Base-by-base conservation (phyloP, 768 basidiomycete genomes). In the Trametes maxima region DNA sequence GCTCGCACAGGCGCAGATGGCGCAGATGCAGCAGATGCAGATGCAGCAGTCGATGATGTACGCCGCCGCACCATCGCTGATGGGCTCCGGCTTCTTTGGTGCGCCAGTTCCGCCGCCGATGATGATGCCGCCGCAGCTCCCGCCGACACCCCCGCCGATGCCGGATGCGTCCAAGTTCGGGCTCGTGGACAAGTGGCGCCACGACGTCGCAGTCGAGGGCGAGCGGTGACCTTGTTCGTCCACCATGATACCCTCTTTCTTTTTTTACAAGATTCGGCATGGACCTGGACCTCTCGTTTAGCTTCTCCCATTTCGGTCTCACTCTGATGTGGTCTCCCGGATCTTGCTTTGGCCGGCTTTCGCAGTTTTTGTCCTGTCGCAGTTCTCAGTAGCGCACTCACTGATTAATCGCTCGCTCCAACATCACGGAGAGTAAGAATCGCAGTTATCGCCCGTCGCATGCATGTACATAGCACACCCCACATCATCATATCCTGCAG, bases 131-230 rank as follows among this genome's bases (percentile, higher is more conserved):
- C 67, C 76, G 17, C 71, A 75, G 35, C 75, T 82, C 36, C 81
- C 85, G 16, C 44, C 66, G 35, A 85, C 87, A 1, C 87, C 88
- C 24, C 87, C 88, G 14, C 86, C 85, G 10, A 69, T 80, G 42
- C 82, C 81, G 22, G 91, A 93, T 59, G 76, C 82, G 40, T 79
- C 77, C 37, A 93, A 92, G 70, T 88, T 81, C 63, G 83, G 82
- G 10, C 79, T 83, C 3, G 91, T 94, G 25, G 92, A 94, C 72
- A 82, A 83, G 62, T 94, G 92, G 92, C 84, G 92, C 65, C 85
- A 82, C 63, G 85, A 90, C 67, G 89, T 94, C 46, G 85, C 83
- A 17, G 84, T 88, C 12, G 89, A 89, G 65, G 87, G 86, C n/a
- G 79, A 84, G 58, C 68, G 63, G 40, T 73, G 55, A 61, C 65